Base-by-base conservation (phyloP, 768 basidiomycete species). In the Saitozyma podzolica region DNA sequence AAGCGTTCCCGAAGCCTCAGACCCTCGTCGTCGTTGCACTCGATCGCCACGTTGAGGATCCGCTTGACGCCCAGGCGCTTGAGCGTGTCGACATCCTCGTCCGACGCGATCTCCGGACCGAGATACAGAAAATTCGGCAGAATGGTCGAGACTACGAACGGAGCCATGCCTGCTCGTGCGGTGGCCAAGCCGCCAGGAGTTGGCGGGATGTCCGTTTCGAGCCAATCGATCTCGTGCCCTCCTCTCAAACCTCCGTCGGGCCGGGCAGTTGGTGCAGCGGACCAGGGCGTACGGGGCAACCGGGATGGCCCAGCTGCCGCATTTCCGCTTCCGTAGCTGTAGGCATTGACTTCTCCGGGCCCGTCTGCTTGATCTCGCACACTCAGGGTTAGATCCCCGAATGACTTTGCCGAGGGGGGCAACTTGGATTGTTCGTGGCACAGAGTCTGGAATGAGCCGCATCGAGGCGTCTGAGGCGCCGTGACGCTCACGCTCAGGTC, bases 61-160 rank as follows among this genome's bases (percentile, higher is more conserved):
- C 92, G 82, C 77, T 86, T 88, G 61, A 97, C 88, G 0, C 92
- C 93, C 16, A 92, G 80, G 0, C 82, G 81, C 63, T 86, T 83
- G 51, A 97, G 81, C 79, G 89, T 86, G 19, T 85, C 82, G 16
- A 92, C 88, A 70, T 97, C 91, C 65, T 87, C 88, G 56, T 83
- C 82, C 10, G 82, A 79, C 4, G 88, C 88, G 37, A 90, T 83
- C 78, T 98, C 95, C 0, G 94, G 91, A 1, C 94, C 95, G 40
- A 97, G 84, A 79, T 86, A 98, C 37, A 98, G 82, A 80, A 96
- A 96, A 61, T 86, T 85, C 2, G 94, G 93, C 3, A 98, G 82
- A 67, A 98, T 96, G 17, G 89, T 90, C 14, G 92, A 95, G 43
- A 96, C 86, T n/a, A 83, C 81, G 76, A 96, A 97, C 6, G 77